A percentile compares a stretch with the other conserved stretches of the same genome.
phyloP scores from a whole-genome alignment of 2,329 filamentous ascomycete genomes.

The Colletotrichum siamense region DNA sequence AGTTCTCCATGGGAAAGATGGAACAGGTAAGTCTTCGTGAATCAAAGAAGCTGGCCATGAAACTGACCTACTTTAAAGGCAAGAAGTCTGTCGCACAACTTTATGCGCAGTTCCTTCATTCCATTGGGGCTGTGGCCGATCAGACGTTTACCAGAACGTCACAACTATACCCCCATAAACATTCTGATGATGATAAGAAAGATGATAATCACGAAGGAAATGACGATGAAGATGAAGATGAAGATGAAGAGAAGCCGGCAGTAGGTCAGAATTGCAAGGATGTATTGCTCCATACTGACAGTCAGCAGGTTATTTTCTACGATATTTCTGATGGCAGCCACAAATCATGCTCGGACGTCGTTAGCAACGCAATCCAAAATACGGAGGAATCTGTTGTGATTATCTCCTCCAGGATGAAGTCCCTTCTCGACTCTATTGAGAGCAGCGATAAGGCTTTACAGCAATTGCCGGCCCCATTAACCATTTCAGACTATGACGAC shows the following conservation, averaged over 20 bases:
- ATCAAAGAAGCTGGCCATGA: not conserved
- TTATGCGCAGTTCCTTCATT: slow-evolving; percentile 58
- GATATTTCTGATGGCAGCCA: too few relatives aligned
- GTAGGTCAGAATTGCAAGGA: too few relatives aligned
- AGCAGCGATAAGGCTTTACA: not conserved
- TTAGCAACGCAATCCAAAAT: not conserved
- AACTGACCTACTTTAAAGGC: slow-evolving; percentile 30
- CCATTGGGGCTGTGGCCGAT: slow-evolving; percentile 4
- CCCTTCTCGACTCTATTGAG: not conserved
- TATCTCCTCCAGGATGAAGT: not conserved
- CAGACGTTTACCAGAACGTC: slow-evolving; percentile 27
- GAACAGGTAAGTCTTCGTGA: not conserved
- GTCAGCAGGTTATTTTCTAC: not conserved
- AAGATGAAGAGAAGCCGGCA: too few relatives aligned
- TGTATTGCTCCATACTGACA: too few relatives aligned
- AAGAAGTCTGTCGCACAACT: slow-evolving; percentile 66
- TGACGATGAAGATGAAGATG: too few relatives aligned
- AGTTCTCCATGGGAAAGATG: not conserved
- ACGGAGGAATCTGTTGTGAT: not conserved
- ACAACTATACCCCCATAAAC: too few relatives aligned
- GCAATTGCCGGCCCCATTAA: not conserved
- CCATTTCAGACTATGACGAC: not conserved
- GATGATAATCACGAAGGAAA: too few relatives aligned
- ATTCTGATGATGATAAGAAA: too few relatives aligned
- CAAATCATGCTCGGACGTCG: too few relatives aligned